Percentiles rank a stretch among this genome's conserved stretches.
phyloP scores from a whole-genome alignment of 257 asterid genomes.

The Misopates orontium region DNA sequence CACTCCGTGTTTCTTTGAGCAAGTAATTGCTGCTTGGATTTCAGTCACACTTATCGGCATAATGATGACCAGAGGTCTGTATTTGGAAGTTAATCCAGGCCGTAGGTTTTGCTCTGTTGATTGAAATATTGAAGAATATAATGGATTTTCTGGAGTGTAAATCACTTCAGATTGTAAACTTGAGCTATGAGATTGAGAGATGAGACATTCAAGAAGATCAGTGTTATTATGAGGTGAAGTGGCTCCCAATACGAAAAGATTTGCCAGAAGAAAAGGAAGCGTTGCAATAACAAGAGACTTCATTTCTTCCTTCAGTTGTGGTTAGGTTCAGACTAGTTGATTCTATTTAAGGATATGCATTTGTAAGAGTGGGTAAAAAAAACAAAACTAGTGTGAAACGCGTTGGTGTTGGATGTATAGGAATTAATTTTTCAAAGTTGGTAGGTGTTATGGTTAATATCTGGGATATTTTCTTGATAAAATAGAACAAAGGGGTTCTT shows the following conservation, averaged over 20 bases:
- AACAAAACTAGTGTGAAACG: too few species aligned
- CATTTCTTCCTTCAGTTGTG: too few species aligned
- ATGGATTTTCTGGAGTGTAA: conserved; percentile 32
- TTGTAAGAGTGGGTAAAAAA: too few species aligned
- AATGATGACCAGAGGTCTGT: conserved; percentile 30
- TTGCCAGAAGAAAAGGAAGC: too few species aligned
- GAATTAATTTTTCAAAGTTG: too few species aligned
- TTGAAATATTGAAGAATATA: conserved; percentile 27
- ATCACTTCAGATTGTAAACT: conserved; percentile 23
- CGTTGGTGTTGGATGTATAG: too few species aligned
- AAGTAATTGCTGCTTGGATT: conserved; percentile 29
- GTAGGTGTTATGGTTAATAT: too few species aligned
- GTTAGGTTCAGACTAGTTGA: too few species aligned
- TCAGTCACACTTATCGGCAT: conserved; percentile 31
- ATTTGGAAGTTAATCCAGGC: neutral
- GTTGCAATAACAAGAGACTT: too few species aligned
- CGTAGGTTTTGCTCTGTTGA: conserved; percentile 26
- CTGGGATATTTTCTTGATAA: too few species aligned
- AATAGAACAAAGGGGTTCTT: too few species aligned
- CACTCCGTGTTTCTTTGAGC: conserved; percentile 29
- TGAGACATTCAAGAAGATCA: conserved; percentile 29
- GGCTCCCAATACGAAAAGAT: conserved; percentile 16
- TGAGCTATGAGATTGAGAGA: conserved; percentile 18
- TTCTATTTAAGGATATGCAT: too few species aligned
- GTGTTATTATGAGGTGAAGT: conserved; percentile 10